A percentile compares a stretch with the other conserved stretches of the same genome.
Evolutionary conservation across 768 basidiomycete genomes (phyloP).

Genomic region (Leccinum uliginosum): DNA sequence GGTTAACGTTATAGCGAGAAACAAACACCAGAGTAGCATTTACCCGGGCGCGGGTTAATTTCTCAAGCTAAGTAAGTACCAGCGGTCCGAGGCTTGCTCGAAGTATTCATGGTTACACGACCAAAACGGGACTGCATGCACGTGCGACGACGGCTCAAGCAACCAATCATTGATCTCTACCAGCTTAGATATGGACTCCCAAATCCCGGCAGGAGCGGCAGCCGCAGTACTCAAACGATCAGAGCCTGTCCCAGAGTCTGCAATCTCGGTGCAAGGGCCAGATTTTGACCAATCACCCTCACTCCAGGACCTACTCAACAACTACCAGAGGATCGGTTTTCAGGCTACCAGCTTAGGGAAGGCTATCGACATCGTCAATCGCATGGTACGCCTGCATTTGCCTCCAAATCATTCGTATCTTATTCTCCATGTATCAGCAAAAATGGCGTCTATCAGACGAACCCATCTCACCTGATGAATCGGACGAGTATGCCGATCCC

Average conservation of each 20-base stretch:
- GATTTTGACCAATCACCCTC: slow-evolving; percentile 70
- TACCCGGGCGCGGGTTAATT: too few relatives aligned
- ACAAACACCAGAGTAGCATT: background rate
- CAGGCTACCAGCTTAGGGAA: slow-evolving; percentile 91
- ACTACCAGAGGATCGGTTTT: slow-evolving; percentile 91
- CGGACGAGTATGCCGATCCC: slow-evolving; percentile 57
- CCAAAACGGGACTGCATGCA: slow-evolving; percentile 27
- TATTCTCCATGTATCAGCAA: slow-evolving; percentile 44
- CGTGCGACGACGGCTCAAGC: background rate
- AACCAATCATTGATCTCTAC: too few relatives aligned
- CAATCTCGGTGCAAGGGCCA: slow-evolving; percentile 79
- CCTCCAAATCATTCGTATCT: background rate
- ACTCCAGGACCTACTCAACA: slow-evolving; percentile 64
- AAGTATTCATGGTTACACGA: background rate
- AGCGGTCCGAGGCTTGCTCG: background rate
- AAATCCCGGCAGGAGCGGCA: slow-evolving; percentile 56
- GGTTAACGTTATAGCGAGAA: background rate
- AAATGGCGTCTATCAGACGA: slow-evolving; percentile 89
- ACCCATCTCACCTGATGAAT: slow-evolving; percentile 63
- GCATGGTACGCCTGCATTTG: slow-evolving; percentile 60
- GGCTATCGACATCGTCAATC: slow-evolving; percentile 87
- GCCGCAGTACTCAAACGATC: slow-evolving; percentile 77
- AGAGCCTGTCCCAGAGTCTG: slow-evolving; percentile 59
- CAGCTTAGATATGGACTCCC: slow-evolving; percentile 9
- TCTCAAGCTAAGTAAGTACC: too few relatives aligned